These are phyloP conservation scores for Erigeron philadelphicus DNA, from an alignment of 140 eudicot species.

Conservation along the genomic window DNA sequence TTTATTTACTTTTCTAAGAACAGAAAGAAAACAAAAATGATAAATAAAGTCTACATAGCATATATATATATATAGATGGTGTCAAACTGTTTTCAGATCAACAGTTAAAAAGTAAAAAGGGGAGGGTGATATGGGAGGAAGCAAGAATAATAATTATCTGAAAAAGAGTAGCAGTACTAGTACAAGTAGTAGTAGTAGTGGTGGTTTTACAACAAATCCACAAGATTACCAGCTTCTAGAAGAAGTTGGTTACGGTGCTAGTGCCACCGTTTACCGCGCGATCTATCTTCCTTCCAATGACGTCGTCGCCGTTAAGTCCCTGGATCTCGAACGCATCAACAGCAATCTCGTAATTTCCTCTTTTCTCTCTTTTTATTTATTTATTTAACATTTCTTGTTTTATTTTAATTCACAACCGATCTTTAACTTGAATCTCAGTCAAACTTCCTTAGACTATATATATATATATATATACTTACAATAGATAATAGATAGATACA, in stretches of 20 bases:
- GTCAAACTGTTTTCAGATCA: constrained; percentile 15
- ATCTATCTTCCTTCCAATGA: constrained; percentile 76
- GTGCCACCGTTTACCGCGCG: constrained; percentile 91
- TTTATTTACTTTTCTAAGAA: too few relatives aligned
- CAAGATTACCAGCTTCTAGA: constrained; percentile 77
- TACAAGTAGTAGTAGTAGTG: constrained; percentile 10
- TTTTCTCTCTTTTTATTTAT: background rate
- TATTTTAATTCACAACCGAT: background rate
- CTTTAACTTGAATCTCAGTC: too few relatives aligned
- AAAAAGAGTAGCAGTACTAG: too few relatives aligned
- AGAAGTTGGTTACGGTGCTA: constrained; percentile 90
- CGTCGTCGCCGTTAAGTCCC: constrained; percentile 82
- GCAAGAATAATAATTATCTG: constrained; percentile 12
- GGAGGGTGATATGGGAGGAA: constrained; percentile 32
- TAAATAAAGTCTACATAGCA: too few relatives aligned
- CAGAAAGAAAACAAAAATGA: too few relatives aligned
- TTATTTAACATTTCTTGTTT: background rate
- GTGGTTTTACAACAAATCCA: constrained; percentile 53
- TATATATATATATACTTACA: too few relatives aligned
- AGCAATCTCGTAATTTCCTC: constrained; percentile 60
- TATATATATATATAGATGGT: too few relatives aligned
- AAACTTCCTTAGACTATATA: too few relatives aligned
- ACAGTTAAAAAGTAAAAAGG: background rate
- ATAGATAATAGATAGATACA: too few relatives aligned
- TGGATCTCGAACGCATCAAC: constrained; percentile 99